Evolutionary conservation across 768 basidiomycete species (phyloP).

Genomic region (Neoboletus subvelutipes): DNA sequence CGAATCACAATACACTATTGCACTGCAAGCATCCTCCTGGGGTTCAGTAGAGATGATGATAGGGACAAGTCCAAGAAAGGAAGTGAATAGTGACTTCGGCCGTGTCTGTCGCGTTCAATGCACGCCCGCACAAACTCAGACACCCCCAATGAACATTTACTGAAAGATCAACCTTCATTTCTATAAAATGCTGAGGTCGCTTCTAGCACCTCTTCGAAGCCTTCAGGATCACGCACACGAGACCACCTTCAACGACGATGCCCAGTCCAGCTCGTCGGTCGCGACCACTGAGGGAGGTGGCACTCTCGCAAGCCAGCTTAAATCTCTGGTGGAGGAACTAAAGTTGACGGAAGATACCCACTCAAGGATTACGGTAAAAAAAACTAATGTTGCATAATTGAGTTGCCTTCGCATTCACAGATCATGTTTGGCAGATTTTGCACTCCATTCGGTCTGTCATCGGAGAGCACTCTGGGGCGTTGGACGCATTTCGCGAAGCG

Average conservation of each 20-base stretch:
- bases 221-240: constrained; percentile 48
- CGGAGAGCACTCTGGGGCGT: constrained; percentile 61
- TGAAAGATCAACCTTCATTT: neutral
- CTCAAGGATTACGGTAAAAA: constrained; percentile 54
- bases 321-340: constrained; percentile 65
- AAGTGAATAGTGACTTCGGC: too few relatives aligned
- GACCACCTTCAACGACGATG: constrained; percentile 25
- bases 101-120: neutral
- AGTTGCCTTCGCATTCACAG: neutral
- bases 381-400: constrained; percentile 9
- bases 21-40: neutral
- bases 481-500: constrained; percentile 75
- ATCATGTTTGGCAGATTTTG: constrained; percentile 45
- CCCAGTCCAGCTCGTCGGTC: constrained; percentile 5
- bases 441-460: constrained; percentile 67
- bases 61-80: neutral
- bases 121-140: too few relatives aligned
- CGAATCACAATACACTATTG: neutral
- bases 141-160: constrained; percentile 11
- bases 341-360: constrained; percentile 52
- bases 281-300: neutral
- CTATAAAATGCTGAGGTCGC: constrained; percentile 51
- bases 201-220: constrained; percentile 58
- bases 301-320: constrained; percentile 50
- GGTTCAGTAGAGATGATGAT: neutral